These are phyloP conservation scores for Aspergillus oerlinghausenensis DNA, from an alignment of 2,329 filamentous ascomycete genomes.

Conservation along the genomic window DNA sequence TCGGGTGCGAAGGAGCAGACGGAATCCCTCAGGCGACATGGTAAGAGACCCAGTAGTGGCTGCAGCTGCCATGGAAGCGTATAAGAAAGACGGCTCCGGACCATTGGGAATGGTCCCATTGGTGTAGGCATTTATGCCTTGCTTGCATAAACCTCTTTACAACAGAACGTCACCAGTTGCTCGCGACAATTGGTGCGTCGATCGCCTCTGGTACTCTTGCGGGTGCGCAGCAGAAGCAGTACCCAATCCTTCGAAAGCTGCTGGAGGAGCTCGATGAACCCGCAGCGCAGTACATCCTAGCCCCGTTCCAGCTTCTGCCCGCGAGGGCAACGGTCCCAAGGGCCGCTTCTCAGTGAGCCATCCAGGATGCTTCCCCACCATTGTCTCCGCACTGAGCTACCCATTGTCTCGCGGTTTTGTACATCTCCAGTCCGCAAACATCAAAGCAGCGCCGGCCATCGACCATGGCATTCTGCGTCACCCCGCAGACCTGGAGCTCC, in stretches of 20 bases:
- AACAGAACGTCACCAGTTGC: constrained; percentile 3
- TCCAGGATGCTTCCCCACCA: constrained; percentile 15
- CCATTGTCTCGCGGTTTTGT: constrained; percentile 30
- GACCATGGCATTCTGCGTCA: constrained; percentile 43
- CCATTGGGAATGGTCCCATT: constrained; percentile 21
- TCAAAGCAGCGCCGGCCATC: constrained; percentile 33
- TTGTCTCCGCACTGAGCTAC: constrained; percentile 23
- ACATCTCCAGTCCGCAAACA: constrained; percentile 38
- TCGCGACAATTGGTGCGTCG: not conserved
- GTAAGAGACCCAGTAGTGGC: constrained; percentile 16
- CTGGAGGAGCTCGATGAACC: constrained; percentile 13
- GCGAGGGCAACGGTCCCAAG: constrained; percentile 3
- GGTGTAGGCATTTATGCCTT: constrained; percentile 19
- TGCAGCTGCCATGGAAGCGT: constrained; percentile 19
- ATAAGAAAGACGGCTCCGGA: constrained; percentile 20
- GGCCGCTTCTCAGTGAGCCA: constrained; percentile 12
- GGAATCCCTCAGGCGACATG: constrained; percentile 21
- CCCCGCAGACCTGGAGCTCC: constrained; percentile 40
- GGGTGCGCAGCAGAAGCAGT: not conserved
- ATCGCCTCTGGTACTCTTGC: not conserved
- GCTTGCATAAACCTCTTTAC: constrained; percentile 8
- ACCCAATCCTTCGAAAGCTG: constrained; percentile 4
- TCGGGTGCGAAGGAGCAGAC: constrained; percentile 20
- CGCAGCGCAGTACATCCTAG: constrained; percentile 16
- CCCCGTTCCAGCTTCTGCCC: constrained; percentile 17